Evolutionary conservation across 148 eudicot genomes (phyloP), one percentile per base, ranked within the genome.

Genomic region (Limonium bicolor): DNA sequence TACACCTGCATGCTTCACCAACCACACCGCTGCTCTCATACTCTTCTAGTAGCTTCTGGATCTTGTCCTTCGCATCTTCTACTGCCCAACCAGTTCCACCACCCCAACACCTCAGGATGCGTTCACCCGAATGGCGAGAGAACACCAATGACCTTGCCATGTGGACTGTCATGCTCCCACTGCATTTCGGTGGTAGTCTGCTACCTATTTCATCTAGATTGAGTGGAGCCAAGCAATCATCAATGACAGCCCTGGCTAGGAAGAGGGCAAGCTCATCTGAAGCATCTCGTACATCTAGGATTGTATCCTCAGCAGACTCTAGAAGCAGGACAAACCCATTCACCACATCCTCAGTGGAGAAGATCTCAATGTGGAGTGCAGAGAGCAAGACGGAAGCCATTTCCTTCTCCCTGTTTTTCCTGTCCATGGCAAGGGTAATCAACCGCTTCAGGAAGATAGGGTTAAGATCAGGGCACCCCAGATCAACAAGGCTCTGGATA

Each of bases 71-170:
- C 0, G 97, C 97, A 36, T 88, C 94, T 64, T 88, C 97, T 23
- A 88, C 94, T 0, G 97, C 97, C 97, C 97, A 88, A 15, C 97
- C 94, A 0, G 94, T 80, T 10, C 97, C 97, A 18, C 94, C 97
- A 1, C 97, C 97, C 97, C 94, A 88, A 60, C 97, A 88, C 69
- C 94, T 65, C 57, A 83, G 62, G 65, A 88, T 62, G 61, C 97
- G 74, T 74, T 88, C 97, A 6, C 97, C 97, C 0, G 92, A 94
- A 18, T 88, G 94, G 19, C 97, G 94, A 1, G 97, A 90, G 16
- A 71, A 74, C 27, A 77, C 56, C 12, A 88, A 84, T 7, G 97
- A 70, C 56, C 77, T 70, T 29, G 97, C 94, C 79, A 74, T 64
- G 11, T 62, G 78, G 44, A 80, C 79, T 21, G 97, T 88, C 61